phyloP scores from a whole-genome alignment of 768 basidiomycete genomes.

The Hydnum rufescens region DNA sequence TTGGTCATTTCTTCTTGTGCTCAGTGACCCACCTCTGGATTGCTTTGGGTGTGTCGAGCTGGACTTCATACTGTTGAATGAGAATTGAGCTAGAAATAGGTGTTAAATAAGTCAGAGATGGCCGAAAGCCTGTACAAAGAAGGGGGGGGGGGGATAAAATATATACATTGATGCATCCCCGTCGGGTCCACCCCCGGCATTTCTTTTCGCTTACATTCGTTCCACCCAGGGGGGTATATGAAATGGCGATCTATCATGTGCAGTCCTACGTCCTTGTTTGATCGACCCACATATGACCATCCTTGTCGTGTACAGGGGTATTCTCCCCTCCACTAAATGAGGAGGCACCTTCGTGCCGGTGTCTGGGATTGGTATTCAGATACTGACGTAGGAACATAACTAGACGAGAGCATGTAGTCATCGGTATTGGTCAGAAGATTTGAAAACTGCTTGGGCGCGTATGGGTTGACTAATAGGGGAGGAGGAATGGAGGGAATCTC shows the following conservation, averaged over 20 bases:
- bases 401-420: too few relatives aligned
- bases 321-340: too few relatives aligned
- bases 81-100: constrained; percentile 23
- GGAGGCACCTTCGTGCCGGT: too few relatives aligned
- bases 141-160: constrained; percentile 5
- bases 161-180: constrained; percentile 5
- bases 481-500: too few relatives aligned
- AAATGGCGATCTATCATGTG: constrained; percentile 88
- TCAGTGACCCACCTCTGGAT: constrained; percentile 76
- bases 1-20: constrained; percentile 74
- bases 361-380: too few relatives aligned
- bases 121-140: background rate
- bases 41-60: constrained; percentile 63
- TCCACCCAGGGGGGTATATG: constrained; percentile 58
- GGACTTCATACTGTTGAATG: constrained; percentile 61
- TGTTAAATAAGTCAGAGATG: background rate
- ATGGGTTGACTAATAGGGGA: too few relatives aligned
- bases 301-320: too few relatives aligned
- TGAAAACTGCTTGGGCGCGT: too few relatives aligned
- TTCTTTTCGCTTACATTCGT: constrained; percentile 41
- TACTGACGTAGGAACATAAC: too few relatives aligned
- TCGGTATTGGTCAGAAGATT: too few relatives aligned
- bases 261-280: constrained; percentile 46
- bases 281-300: too few relatives aligned
- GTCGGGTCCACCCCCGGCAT: constrained; percentile 30